Percentiles rank a stretch among this genome's conserved stretches.
These are phyloP conservation scores for Rhodotorula paludigena DNA, from an alignment of 768 basidiomycete genomes.

Conservation along the genomic window DNA sequence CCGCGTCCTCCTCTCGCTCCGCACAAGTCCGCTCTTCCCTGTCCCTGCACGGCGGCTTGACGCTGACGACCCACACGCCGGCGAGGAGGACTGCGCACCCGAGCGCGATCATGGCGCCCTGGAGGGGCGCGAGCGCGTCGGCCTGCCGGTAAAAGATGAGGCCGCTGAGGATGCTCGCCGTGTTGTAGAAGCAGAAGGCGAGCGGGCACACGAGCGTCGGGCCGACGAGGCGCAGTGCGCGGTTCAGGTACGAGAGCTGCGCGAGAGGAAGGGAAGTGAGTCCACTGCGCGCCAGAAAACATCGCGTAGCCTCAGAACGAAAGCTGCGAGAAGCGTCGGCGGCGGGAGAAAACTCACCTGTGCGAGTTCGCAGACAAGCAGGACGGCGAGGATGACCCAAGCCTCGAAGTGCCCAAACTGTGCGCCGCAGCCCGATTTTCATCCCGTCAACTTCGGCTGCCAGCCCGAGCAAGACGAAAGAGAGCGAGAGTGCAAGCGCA, in stretches of 20 bases:
- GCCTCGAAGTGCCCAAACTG: slow-evolving; percentile 48
- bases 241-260: slow-evolving; percentile 48
- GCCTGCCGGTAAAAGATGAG: slow-evolving; percentile 85
- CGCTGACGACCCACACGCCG: slow-evolving; percentile 85
- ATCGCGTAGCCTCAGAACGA: neutral
- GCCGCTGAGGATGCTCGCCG: slow-evolving; percentile 84
- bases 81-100: slow-evolving; percentile 73
- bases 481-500: neutral
- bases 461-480: neutral
- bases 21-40: neutral
- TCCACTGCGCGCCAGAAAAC: too few species aligned
- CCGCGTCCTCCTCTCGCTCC: neutral
- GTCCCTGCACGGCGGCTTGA: slow-evolving; percentile 53
- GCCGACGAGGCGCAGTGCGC: slow-evolving; percentile 64
- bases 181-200: slow-evolving; percentile 92
- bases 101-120: slow-evolving; percentile 67
- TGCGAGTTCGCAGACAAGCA: slow-evolving; percentile 68
- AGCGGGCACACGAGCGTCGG: slow-evolving; percentile 53
- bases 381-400: slow-evolving; percentile 70
- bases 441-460: too few species aligned
- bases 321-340: neutral
- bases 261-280: neutral
- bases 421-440: too few species aligned
- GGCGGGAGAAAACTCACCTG: too few species aligned
- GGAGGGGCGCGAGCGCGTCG: slow-evolving; percentile 60